Base-by-base conservation (phyloP, 768 basidiomycete genomes). In the Amanita exitialis region DNA sequence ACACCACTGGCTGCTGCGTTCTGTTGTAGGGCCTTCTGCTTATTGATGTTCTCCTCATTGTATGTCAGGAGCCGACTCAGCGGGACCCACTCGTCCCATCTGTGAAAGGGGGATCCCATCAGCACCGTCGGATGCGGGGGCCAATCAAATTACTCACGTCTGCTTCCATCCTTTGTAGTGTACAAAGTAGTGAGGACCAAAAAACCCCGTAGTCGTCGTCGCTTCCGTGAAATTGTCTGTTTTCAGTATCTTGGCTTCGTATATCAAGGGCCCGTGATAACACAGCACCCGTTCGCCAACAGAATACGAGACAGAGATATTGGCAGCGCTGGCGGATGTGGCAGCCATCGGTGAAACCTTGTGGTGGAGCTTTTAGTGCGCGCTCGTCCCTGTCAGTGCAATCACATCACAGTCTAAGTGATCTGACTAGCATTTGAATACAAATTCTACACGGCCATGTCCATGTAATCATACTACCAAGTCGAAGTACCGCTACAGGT, bases 81-180 rank as follows among this genome's bases (percentile, higher is more conserved):
- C 2, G 89, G 87, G 0, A 97, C 95, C 91, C 91, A 97, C 72
- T 98, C 94, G 69, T 96, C 93, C 92, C 93, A 97, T 54, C 92
- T 95, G 23, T 27, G 8, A 45, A 23, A 1, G 30, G 12, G 10
- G 25, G 21, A 28, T 13, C 8, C 1, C 23, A 10, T 49, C 39
- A 41, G 36, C 37, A 25, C 13, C 36, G 37, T 23, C 21, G 49
- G 44, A 49, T 38, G 18, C 23, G 20, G 53, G 45, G 25, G 39
- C 21, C 48, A 28, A 52, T 41, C 42, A 46, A 28, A 28, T 21
- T 18, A 71, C 80, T 57, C 63, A 94, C 91, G 90, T 94, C 66
- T 91, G 88, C 65, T 97, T 99, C 96, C 96, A 99, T 7, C 96
- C 96, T 67, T 97, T 96, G 75, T 99, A 99, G 66, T 99, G 96